phyloP scores from a whole-genome alignment of 129 eudicot genomes.

The Chrysanthemum lavandulifolium region DNA sequence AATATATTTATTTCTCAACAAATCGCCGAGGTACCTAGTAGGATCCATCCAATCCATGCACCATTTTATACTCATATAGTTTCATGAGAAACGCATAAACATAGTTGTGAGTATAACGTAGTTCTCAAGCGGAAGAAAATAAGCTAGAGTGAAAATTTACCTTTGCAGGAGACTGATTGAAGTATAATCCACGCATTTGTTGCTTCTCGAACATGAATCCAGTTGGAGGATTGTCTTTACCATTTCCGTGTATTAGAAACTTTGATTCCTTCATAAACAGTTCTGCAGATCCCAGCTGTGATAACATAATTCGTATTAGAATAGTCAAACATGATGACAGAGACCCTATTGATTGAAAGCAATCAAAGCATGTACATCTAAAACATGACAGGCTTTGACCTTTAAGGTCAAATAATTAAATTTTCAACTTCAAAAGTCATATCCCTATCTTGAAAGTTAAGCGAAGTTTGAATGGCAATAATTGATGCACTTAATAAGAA shows the following conservation, averaged over 20 bases:
- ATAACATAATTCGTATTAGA: constrained; percentile 26
- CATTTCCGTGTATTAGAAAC: constrained; percentile 75
- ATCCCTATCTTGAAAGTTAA: neutral
- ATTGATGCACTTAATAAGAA: neutral
- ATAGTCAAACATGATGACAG: constrained; percentile 5
- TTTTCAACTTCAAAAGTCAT: neutral
- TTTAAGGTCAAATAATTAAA: constrained; percentile 14
- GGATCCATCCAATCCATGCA: too few species aligned
- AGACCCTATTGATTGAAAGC: neutral
- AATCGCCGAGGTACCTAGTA: too few species aligned
- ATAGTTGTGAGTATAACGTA: neutral
- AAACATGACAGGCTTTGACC: neutral
- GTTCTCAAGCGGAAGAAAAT: neutral
- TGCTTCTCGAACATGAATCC: constrained; percentile 94
- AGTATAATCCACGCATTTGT: constrained; percentile 83
- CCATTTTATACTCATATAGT: neutral
- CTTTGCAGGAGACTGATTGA: constrained; percentile 89
- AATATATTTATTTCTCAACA: neutral
- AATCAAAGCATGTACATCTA: neutral
- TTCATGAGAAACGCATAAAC: neutral
- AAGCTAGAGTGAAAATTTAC: constrained; percentile 29
- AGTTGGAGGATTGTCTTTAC: constrained; percentile 88
- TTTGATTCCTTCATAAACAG: constrained; percentile 77
- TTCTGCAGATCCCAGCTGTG: constrained; percentile 93
- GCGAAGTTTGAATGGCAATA: neutral